These are phyloP conservation scores for Conticribra guillardii DNA, from an alignment of 108 stramenopile species.

Conservation along the genomic window DNA sequence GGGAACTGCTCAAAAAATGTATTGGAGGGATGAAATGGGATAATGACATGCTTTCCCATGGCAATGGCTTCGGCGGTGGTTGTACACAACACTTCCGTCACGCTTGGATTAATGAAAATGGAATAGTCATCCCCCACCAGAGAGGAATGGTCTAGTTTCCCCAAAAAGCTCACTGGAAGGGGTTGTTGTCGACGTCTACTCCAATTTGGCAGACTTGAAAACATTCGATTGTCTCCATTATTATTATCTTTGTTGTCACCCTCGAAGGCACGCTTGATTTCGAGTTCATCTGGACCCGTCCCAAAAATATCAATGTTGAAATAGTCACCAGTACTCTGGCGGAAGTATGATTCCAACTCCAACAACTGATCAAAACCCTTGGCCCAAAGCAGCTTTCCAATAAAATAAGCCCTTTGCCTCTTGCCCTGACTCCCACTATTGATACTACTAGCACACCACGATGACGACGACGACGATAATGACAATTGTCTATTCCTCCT, in stretches of 20 bases:
- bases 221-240: constrained; percentile 16
- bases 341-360: constrained; percentile 55
- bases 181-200: constrained; percentile 31
- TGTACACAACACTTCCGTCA: constrained; percentile 86
- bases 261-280: constrained; percentile 66
- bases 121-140: constrained; percentile 58
- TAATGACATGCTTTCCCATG: constrained; percentile 85
- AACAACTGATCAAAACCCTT: constrained; percentile 79
- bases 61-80: constrained; percentile 88
- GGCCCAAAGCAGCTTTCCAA: constrained; percentile 82
- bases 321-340: constrained; percentile 56
- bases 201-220: constrained; percentile 15
- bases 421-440: too few species aligned
- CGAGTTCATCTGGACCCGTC: constrained; percentile 68
- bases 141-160: constrained; percentile 64
- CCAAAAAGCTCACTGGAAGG: constrained; percentile 71
- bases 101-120: constrained; percentile 79
- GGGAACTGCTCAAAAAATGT: constrained; percentile 74
- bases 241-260: constrained; percentile 6
- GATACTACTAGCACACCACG: too few species aligned
- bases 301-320: constrained; percentile 80
- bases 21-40: constrained; percentile 79
- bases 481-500: not conserved
- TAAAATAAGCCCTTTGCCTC: constrained; percentile 64
- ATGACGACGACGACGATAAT: not conserved